Conservation (phyloP, 176 grass and related monocot species). For the Ampelocalamus luodianensis region DNA sequence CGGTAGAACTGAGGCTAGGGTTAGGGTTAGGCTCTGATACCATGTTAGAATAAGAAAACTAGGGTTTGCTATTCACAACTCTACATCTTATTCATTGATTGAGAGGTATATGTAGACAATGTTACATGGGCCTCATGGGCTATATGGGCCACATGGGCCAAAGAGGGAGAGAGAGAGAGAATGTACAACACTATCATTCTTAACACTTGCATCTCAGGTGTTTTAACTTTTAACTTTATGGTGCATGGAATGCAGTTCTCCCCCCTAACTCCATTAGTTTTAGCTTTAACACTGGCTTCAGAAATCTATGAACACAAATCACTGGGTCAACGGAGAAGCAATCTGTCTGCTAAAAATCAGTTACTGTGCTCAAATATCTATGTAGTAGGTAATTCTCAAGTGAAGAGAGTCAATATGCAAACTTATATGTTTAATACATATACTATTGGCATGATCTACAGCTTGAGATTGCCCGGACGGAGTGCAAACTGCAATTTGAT, state of each 20-base stretch:
- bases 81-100: no score
- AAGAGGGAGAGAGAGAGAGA: no score
- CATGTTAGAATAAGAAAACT: no score
- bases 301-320: not conserved
- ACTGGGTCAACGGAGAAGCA: not conserved
- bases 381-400: not conserved
- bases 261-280: not conserved
- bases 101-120: no score
- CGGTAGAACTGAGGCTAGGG: no score
- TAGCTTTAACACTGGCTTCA: not conserved
- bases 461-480: not conserved
- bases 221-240: not conserved
- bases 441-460: slow-evolving; percentile 9
- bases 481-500: not conserved
- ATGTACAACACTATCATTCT: no score
- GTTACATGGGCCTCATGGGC: no score
- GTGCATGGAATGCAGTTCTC: slow-evolving; percentile 16
- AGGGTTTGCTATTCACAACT: no score
- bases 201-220: slow-evolving; percentile 5
- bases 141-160: no score
- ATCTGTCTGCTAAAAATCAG: not conserved
- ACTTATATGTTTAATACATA: not conserved
- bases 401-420: not conserved
- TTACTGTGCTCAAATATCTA: slow-evolving; percentile 1
- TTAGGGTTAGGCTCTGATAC: no score